Percentiles rank a stretch among this genome's conserved stretches.
These are phyloP conservation scores for Euphorbia corollata DNA, from an alignment of 441 rosid species.

Conservation along the genomic window DNA sequence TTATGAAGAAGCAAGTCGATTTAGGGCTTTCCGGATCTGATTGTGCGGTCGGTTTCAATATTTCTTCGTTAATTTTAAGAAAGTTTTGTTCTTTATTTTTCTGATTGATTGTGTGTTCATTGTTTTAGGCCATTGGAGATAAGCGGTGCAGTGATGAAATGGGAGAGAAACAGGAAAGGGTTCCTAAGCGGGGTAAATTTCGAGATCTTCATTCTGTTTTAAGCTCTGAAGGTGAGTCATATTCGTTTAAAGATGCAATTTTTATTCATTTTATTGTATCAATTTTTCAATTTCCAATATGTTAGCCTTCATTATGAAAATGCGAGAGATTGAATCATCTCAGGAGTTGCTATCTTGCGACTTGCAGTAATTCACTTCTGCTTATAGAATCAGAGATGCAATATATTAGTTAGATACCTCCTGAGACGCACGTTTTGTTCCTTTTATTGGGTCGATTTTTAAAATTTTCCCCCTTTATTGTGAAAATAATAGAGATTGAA, in stretches of 20 bases:
- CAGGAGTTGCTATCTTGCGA: too few species aligned
- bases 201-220: constrained; percentile 37
- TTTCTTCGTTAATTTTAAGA: background rate
- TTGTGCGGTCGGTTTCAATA: constrained; percentile 32
- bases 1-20: constrained; percentile 39
- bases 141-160: constrained; percentile 30
- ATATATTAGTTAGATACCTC: too few species aligned
- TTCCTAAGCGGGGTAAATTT: constrained; percentile 44
- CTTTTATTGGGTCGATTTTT: too few species aligned
- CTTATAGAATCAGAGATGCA: too few species aligned
- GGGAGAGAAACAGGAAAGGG: constrained; percentile 35
- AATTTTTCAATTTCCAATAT: background rate
- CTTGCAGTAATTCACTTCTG: too few species aligned
- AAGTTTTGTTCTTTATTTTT: background rate
- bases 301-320: background rate
- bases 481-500: background rate
- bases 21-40: constrained; percentile 31
- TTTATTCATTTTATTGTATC: constrained; percentile 6
- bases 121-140: constrained; percentile 34
- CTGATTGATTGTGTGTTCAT: background rate
- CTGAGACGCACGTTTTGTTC: too few species aligned
- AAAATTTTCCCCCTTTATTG: too few species aligned
- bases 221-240: constrained; percentile 37
- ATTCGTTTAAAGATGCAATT: constrained; percentile 3
- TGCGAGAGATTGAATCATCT: too few species aligned